phyloP scores from a whole-genome alignment of 2,329 filamentous ascomycete species.

The Paraconiothyrium sp. region DNA sequence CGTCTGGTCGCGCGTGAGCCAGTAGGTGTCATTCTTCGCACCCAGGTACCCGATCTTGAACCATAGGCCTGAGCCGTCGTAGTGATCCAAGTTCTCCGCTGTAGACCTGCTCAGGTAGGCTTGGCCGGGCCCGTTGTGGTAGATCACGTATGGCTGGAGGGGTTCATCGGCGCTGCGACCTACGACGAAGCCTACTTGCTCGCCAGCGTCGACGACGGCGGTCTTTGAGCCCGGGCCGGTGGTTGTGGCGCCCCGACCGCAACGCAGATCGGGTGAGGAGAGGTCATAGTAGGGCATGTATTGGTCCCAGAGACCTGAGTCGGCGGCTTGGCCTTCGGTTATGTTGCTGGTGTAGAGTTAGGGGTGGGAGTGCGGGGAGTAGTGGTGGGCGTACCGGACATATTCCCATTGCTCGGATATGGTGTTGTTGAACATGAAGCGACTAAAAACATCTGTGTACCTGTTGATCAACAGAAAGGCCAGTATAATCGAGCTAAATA shows the following conservation, averaged over 20 bases:
- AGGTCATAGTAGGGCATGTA: slow-evolving; percentile 30
- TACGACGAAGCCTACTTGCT: slow-evolving; percentile 22
- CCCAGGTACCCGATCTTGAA: slow-evolving; percentile 19
- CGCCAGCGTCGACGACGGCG: slow-evolving; percentile 18
- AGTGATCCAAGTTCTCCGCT: slow-evolving; percentile 2
- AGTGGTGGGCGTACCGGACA: no score
- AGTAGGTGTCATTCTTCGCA: slow-evolving; percentile 17
- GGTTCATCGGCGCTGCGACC: slow-evolving; percentile 21
- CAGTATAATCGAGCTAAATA: no score
- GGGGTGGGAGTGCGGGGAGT: no score
- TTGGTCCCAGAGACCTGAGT: slow-evolving; percentile 21
- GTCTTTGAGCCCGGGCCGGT: slow-evolving; percentile 16
- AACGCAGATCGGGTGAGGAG: no score
- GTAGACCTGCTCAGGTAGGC: slow-evolving; percentile 19
- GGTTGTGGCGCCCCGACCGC: no score
- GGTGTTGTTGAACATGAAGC: no score
- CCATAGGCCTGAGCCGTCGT: slow-evolving; percentile 18
- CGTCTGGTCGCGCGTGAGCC: slow-evolving; percentile 19
- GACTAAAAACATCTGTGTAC: no score
- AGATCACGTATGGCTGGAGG: slow-evolving; percentile 22
- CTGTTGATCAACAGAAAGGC: no score
- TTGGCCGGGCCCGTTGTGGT: slow-evolving; percentile 3
- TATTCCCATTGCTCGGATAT: no score
- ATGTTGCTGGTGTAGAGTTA: slow-evolving; percentile 17
- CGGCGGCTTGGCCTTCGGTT: slow-evolving; percentile 20